Evolutionary conservation across 352 stramenopile genomes (phyloP).

Genomic region (Pythium phragmiticola): DNA sequence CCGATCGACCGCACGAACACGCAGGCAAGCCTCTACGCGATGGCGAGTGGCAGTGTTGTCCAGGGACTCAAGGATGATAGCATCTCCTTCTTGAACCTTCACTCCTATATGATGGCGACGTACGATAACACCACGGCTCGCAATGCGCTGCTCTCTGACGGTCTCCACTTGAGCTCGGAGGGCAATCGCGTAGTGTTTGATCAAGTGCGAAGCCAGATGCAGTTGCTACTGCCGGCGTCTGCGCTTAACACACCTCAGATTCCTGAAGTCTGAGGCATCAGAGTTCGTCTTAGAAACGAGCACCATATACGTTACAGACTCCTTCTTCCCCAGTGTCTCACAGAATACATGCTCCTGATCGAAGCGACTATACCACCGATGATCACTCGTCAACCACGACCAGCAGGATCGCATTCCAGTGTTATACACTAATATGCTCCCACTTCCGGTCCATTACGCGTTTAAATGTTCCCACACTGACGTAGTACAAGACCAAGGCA

Average conservation of each 20-base stretch:
- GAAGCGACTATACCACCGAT: no score
- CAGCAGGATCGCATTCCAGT: no score
- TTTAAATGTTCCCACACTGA: no score
- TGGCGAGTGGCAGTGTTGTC: background rate
- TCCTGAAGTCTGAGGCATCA: background rate
- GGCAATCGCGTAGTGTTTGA: conserved; percentile 1
- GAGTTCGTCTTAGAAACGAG: background rate
- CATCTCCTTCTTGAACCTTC: conserved; percentile 7
- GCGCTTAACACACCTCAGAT: background rate
- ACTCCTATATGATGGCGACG: conserved; percentile 1
- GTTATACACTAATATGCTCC: no score
- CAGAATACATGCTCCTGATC: no score
- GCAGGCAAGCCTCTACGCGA: background rate
- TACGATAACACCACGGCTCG: background rate
- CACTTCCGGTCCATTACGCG: no score
- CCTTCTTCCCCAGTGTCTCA: no score
- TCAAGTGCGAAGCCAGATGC: background rate
- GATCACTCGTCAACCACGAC: no score
- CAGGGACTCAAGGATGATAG: background rate
- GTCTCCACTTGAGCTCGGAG: conserved; percentile 11
- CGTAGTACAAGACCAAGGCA: no score
- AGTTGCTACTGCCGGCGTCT: background rate
- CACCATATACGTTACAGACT: no score
- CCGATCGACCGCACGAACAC: conserved; percentile 5
- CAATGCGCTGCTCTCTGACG: background rate